These are phyloP conservation scores for Xylariaceae sp. DNA, from an alignment of 2,329 filamentous ascomycete species.

Conservation along the genomic window DNA sequence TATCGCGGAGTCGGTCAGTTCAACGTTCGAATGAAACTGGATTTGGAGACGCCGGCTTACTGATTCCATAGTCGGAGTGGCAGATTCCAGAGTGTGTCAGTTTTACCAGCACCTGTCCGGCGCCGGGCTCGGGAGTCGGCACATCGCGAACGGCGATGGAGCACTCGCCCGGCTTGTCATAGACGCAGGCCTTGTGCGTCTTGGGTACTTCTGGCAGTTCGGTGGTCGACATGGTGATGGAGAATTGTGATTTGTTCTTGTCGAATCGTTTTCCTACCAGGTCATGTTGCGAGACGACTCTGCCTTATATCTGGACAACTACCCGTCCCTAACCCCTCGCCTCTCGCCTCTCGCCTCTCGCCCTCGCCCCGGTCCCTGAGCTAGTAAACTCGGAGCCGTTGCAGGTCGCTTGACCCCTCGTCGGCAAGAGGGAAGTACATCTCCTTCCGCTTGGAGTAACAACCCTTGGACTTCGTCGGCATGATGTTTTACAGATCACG, in stretches of 20 bases:
- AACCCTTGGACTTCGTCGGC: not conserved
- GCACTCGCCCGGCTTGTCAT: slow-evolving; percentile 15
- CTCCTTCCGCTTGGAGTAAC: not conserved
- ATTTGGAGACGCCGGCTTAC: slow-evolving; percentile 2
- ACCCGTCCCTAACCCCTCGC: not conserved
- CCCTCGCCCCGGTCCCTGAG: not conserved
- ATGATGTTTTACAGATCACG: too few relatives aligned
- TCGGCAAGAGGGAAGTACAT: not conserved
- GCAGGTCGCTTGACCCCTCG: not conserved
- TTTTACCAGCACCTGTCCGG: slow-evolving; percentile 18
- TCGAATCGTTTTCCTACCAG: not conserved
- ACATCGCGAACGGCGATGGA: slow-evolving; percentile 16
- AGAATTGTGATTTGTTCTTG: not conserved
- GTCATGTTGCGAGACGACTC: slow-evolving; percentile 8
- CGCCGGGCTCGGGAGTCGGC: slow-evolving; percentile 15
- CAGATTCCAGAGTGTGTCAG: slow-evolving; percentile 21
- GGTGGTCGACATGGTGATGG: slow-evolving; percentile 4
- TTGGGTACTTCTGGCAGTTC: slow-evolving; percentile 5
- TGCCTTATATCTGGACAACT: not conserved
- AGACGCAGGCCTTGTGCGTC: slow-evolving; percentile 20
- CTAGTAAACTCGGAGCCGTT: not conserved
- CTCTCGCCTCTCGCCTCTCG: not conserved
- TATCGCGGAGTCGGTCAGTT: slow-evolving; percentile 1
- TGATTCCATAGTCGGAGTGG: slow-evolving; percentile 19
- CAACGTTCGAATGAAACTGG: not conserved